Evolutionary conservation across 1,284 basidiomycete species (phyloP), one percentile per base, ranked within the genome.

Genomic region (Grifola frondosa): DNA sequence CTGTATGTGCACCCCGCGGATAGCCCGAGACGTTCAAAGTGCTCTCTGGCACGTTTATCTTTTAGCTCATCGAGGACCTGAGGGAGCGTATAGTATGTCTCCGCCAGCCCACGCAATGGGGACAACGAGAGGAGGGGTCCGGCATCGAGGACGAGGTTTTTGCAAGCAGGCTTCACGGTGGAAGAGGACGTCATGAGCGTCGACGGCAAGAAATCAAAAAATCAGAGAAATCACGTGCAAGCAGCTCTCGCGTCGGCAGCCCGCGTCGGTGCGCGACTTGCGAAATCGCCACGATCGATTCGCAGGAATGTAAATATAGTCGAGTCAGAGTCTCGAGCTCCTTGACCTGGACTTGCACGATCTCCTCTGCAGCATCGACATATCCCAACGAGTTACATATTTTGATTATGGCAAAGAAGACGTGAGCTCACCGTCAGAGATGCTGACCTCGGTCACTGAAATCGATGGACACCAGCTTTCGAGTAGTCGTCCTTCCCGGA

Each of bases 61-160:
- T 91, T 85, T 57, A 97, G 70, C 66, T 97, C 94, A 4, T 82
- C 77, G 24, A 97, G 73, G 9, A 97, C 93, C 61, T 92, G 87
- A 1, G 91, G 92, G 3, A 91, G 89, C 6, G 92, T 95, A 49
- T 90, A 70, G 64, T 88, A 97, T 23, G 78, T 79, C 53, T 84
- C 75, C 12, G 95, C 90, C 22, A 97, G 71, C 10, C 90, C 90
- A 13, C 90, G 78, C 16, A 97, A 74, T 2, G 93, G 91, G 0
- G 89, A 85, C 3, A 95, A 73, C 3, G 90, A 89, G 5, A 97
- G 79, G 1, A 97, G 73, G 1, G 95, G 93, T 2, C 91, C 93
- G 1, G 93, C 88, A 76, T 97, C 95, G 40, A 97, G 84, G 6
- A 97, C 84, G 9, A 97, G 78, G 52, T 80, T 81, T 64, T 81